A percentile compares a stretch with the other conserved stretches of the same genome.
Evolutionary conservation across 768 basidiomycete genomes (phyloP).

Genomic region (Tulasnella sp.): DNA sequence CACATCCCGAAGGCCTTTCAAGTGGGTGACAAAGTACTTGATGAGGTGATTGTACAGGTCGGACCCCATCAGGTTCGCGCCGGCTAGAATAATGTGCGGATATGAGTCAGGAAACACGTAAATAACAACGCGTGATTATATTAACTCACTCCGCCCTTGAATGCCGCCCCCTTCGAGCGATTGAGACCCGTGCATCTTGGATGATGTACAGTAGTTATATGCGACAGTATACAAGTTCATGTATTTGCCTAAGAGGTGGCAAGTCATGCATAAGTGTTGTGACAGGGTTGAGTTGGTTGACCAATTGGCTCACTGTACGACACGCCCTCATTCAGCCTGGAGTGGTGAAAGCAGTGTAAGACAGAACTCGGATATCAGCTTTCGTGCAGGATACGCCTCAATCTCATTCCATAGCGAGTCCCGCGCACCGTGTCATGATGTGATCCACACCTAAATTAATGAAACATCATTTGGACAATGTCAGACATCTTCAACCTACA

Average conservation of each 20-base stretch:
- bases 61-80: slow-evolving; percentile 92
- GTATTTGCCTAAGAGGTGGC: slow-evolving; percentile 42
- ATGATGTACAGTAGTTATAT: slow-evolving; percentile 96
- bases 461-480: background rate
- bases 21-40: slow-evolving; percentile 76
- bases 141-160: slow-evolving; percentile 12
- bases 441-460: slow-evolving; percentile 47
- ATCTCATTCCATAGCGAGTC: too few relatives aligned
- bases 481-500: background rate
- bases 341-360: background rate
- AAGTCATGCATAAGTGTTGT: background rate
- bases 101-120: slow-evolving; percentile 19
- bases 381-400: background rate
- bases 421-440: slow-evolving; percentile 68
- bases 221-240: slow-evolving; percentile 85
- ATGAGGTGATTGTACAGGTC: slow-evolving; percentile 95
- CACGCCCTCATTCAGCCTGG: slow-evolving; percentile 63
- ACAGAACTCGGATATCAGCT: too few relatives aligned
- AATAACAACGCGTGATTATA: slow-evolving; percentile 16
- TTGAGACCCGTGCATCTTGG: slow-evolving; percentile 29
- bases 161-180: slow-evolving; percentile 24
- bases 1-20: slow-evolving; percentile 54
- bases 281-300: background rate
- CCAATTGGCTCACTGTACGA: slow-evolving; percentile 42
- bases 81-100: slow-evolving; percentile 37